Percentiles rank a stretch among this genome's conserved stretches.
phyloP scores from a whole-genome alignment of 768 basidiomycete species.

The Omphalotus guepiniiformis region DNA sequence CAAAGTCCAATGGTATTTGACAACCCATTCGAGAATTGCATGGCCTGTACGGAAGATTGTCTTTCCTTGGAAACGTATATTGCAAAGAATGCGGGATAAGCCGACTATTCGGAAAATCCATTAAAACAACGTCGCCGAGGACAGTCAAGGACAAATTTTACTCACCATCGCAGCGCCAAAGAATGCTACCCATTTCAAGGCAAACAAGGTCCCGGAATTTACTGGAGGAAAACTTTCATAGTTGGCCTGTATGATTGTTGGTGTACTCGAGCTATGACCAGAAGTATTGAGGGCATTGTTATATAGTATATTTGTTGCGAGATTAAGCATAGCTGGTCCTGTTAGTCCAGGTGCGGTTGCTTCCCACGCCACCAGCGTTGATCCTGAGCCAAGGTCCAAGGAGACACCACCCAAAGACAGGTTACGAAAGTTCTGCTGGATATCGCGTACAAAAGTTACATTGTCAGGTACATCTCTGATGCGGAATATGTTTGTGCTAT shows the following conservation, averaged over 20 bases:
- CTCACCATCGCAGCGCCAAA: slow-evolving; percentile 70
- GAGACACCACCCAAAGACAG: slow-evolving; percentile 69
- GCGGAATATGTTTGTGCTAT: slow-evolving; percentile 28
- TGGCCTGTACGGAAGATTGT: slow-evolving; percentile 69
- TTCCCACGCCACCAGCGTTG: slow-evolving; percentile 69
- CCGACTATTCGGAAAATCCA: background rate
- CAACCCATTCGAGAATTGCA: slow-evolving; percentile 78
- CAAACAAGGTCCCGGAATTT: slow-evolving; percentile 51
- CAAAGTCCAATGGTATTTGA: slow-evolving; percentile 67
- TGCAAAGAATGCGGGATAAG: slow-evolving; percentile 76
- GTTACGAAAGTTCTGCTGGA: slow-evolving; percentile 48
- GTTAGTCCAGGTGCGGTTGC: slow-evolving; percentile 53
- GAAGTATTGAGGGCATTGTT: slow-evolving; percentile 56
- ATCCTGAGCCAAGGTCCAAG: slow-evolving; percentile 43
- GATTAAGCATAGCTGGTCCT: slow-evolving; percentile 60
- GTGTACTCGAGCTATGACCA: slow-evolving; percentile 29
- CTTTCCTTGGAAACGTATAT: slow-evolving; percentile 75
- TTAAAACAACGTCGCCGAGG: background rate
- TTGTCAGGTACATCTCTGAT: slow-evolving; percentile 49
- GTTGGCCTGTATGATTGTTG: slow-evolving; percentile 53
- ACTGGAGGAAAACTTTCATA: slow-evolving; percentile 57
- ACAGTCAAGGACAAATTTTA: background rate
- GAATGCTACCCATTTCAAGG: slow-evolving; percentile 72
- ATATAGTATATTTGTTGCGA: slow-evolving; percentile 64
- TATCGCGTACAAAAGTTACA: slow-evolving; percentile 50